Evolutionary conservation across 192 early-diverging fungal species (phyloP), one percentile per base, ranked within the genome.

Genomic region (Chytriomyces sp.): DNA sequence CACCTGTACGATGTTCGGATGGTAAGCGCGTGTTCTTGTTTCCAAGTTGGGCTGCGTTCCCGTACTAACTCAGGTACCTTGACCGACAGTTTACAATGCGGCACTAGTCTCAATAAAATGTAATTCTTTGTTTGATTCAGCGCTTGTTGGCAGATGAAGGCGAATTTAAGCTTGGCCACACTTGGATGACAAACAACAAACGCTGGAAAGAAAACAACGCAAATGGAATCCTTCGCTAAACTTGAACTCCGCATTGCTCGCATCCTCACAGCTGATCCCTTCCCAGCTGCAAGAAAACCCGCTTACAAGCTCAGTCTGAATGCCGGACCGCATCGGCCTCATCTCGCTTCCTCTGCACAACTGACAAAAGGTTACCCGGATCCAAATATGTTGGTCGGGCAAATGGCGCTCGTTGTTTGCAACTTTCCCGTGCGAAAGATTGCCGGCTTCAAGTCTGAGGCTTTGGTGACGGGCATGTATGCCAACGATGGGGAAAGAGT

Each of bases 1-100:
- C 80, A 83, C 64, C 64, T 87, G 63, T 85, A 87, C 61, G 86
- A 87, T 24, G 82, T 87, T 66, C 63, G 86, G 50, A 72, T 35
- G 35, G 35, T 35, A 35, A 35, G 35, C 35, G 35, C 35, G 35
- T 35, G 35, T 35, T 35, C 35, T 35, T 35, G 35, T 35, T 35
- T 35, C 35, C 0, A 35, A 35, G 35, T 35, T 35, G 2, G 2
- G 35, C 35, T 3, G 35, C 4, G 35, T 2, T 35, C 35, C 35
- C 35, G 35, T 35, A 35, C 35, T 35, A 35, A 35, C 35, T 1
- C 35, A 35, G 35, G 35, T n/a, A 35, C 35, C 35, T 35, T 1
- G 2, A 3, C 4, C 35, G 35, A 35, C 35, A 35, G 35, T 35
- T 35, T 35, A 35, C 35, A 4, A 35, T 35, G 35, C 35, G 35